Conservation (phyloP, 768 basidiomycete genomes). For the Mrakia gelida region DNA sequence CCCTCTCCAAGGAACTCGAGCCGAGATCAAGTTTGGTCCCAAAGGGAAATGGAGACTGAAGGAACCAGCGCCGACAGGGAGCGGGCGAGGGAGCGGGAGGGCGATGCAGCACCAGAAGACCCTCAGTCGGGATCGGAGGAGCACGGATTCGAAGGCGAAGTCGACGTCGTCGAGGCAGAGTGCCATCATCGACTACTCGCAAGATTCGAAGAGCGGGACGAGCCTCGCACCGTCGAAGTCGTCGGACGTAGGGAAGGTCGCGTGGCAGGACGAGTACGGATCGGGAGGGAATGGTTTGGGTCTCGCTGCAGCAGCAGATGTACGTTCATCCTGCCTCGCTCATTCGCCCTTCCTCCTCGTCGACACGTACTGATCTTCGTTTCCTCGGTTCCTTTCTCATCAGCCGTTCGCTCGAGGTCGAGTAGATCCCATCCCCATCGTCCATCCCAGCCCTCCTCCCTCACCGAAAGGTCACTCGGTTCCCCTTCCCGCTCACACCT, state of each 20-base stretch:
- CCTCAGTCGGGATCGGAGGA: neutral
- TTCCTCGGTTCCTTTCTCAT: neutral
- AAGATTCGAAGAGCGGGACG: neutral
- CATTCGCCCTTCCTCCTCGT: neutral
- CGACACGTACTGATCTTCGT: neutral
- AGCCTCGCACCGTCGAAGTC: neutral
- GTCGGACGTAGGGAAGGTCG: neutral
- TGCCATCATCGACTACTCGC: neutral
- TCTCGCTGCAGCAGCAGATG: neutral
- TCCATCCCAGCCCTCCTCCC: neutral
- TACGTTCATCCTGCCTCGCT: neutral
- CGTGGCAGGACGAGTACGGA: constrained; percentile 1
- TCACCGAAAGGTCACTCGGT: neutral
- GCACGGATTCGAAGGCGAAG: constrained; percentile 14
- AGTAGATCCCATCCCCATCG: neutral
- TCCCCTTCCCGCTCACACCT: neutral
- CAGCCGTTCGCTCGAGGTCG: constrained; percentile 12
- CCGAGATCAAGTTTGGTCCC: constrained; percentile 31
- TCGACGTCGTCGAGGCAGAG: neutral
- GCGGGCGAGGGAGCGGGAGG: neutral
- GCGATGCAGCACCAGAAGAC: neutral
- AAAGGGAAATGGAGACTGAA: constrained; percentile 31
- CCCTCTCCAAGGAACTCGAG: constrained; percentile 15
- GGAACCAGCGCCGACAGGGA: neutral
- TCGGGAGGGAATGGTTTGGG: neutral